These are phyloP conservation scores for Punica granatum DNA, from an alignment of 345 rosid genomes.

Conservation along the genomic window DNA sequence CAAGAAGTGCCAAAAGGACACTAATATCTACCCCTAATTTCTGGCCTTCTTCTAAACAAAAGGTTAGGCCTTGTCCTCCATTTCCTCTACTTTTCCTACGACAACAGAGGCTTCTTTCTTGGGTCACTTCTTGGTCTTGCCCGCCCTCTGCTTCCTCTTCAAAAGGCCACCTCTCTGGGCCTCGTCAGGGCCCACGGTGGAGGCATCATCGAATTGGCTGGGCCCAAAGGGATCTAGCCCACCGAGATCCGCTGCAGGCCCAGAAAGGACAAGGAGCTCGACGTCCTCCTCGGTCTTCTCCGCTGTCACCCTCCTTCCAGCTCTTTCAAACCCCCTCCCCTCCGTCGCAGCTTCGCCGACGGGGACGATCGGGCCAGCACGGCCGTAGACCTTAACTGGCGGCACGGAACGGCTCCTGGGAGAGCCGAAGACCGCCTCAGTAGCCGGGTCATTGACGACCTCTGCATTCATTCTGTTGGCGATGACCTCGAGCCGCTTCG, in stretches of 20 bases:
- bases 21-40: too few relatives aligned
- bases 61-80: too few relatives aligned
- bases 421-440: neutral
- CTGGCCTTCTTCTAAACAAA: too few relatives aligned
- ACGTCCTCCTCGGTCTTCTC: neutral
- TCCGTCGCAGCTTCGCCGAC: neutral
- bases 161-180: neutral
- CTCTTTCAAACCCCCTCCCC: neutral
- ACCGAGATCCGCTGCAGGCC: neutral
- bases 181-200: neutral
- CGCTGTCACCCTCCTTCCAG: neutral
- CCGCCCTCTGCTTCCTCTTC: slow-evolving; percentile 1
- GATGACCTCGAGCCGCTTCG: slow-evolving; percentile 6
- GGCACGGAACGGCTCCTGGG: neutral
- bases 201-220: neutral
- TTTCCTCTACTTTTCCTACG: too few relatives aligned
- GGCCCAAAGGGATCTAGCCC: neutral
- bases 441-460: neutral
- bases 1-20: too few relatives aligned
- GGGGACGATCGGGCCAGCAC: neutral
- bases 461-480: neutral
- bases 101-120: slow-evolving; percentile 13
- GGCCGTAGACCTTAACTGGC: neutral
- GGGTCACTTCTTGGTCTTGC: neutral
- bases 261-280: neutral